phyloP scores from a whole-genome alignment of 352 stramenopile species.

The Globisporangium lucens region DNA sequence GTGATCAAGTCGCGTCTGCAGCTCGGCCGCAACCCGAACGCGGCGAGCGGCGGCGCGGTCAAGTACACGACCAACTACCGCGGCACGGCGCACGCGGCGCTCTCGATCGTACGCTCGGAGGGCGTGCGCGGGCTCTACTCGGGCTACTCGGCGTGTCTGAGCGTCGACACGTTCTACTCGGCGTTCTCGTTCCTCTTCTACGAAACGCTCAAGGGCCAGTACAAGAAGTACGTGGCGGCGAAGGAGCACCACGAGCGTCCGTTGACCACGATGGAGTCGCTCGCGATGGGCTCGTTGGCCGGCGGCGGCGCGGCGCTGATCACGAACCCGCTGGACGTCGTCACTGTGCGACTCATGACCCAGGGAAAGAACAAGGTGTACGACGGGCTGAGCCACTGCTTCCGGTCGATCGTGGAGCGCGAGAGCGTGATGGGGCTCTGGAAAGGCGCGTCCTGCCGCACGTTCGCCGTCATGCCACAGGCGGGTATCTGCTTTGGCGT shows the following conservation, averaged over 20 bases:
- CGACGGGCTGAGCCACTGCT: slow-evolving; percentile 51
- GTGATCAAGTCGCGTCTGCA: slow-evolving; percentile 82
- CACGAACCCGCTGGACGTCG: slow-evolving; percentile 80
- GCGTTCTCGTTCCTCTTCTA: slow-evolving; percentile 85
- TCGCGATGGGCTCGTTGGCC: slow-evolving; percentile 51
- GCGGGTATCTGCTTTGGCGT: slow-evolving; percentile 85
- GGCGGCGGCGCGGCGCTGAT: slow-evolving; percentile 64
- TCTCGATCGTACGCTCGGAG: slow-evolving; percentile 62
- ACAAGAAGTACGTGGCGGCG: slow-evolving; percentile 33
- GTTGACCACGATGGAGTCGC: slow-evolving; percentile 51
- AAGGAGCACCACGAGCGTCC: slow-evolving; percentile 31
- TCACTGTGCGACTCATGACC: slow-evolving; percentile 82
- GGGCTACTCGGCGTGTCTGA: slow-evolving; percentile 74
- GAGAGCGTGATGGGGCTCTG: slow-evolving; percentile 62
- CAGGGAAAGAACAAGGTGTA: slow-evolving; percentile 73
- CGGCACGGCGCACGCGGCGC: slow-evolving; percentile 51
- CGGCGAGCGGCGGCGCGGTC: slow-evolving; percentile 61
- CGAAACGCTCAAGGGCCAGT: slow-evolving; percentile 61
- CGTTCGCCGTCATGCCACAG: slow-evolving; percentile 69
- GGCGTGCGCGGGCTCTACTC: slow-evolving; percentile 64
- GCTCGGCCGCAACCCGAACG: slow-evolving; percentile 65
- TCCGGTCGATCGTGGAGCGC: slow-evolving; percentile 48
- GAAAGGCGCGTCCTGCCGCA: slow-evolving; percentile 67
- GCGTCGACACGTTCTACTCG: slow-evolving; percentile 78
- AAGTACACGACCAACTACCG: slow-evolving; percentile 75